Evolutionary conservation across 352 stramenopile genomes (phyloP), one percentile per base, ranked within the genome.

Genomic region (Phytophthora agathidicida): DNA sequence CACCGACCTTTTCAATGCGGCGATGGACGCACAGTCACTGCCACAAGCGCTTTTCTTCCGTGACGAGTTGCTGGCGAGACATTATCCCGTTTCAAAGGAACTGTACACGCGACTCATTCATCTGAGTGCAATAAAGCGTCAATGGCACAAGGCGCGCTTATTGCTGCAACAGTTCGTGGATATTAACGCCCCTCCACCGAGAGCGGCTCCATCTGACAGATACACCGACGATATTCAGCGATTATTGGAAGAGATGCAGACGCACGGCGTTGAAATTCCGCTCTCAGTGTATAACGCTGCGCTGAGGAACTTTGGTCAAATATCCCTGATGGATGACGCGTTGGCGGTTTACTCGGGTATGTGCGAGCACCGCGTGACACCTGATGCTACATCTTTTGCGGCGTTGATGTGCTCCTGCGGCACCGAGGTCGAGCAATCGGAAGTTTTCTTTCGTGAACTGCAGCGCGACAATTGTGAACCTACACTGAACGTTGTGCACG

Each of bases 281-380:
- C 44, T 85, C 22, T 10, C 39, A 0, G 50, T 88, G 3, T 89
- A 82, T 55, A 92, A 92, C 50, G 76, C 80, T n/a, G 80, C 76
- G 22, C 48, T 92, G 37, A 71, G 80, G 13, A 84, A 84, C 39
- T 86, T 80, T 35, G 83, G 74, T 3, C 55, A 71, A 24, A 49
- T 80, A 17, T 65, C 56, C n/a, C 48, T 71, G 35, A 38, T 80
- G 10, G 23, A 73, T 6, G 67, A 86, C 42, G 72, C 78, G 1
- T 33, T 60, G n/a, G 20, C 20, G n/a, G 36, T 92, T 24, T 68
- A 86, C n/a, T 37, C 26, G 13, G 54, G 54, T 13, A 92, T 92
- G 80, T 27, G 58, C 17, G 19, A 65, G 26, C 62, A 44, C 14
- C 44, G 71, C 23, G 57, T 92, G 3, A 41, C 16, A 24, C 78